These are phyloP conservation scores for Phytophthora capsici DNA, from an alignment of 352 stramenopile genomes.

Conservation along the genomic window DNA sequence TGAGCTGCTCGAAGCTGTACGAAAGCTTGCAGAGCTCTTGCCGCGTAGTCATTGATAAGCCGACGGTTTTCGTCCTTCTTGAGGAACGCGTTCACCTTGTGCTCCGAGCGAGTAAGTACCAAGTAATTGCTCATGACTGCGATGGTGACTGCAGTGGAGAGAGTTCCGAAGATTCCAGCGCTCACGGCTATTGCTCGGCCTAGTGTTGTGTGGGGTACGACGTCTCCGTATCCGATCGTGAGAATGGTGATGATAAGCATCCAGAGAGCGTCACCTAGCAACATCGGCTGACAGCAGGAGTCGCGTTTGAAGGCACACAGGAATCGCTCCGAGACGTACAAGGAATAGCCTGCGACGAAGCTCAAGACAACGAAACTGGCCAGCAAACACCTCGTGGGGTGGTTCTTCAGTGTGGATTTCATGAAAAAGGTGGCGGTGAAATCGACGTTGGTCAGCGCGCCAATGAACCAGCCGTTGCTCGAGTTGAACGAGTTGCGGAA, in stretches of 20 bases:
- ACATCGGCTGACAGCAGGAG: constrained; percentile 65
- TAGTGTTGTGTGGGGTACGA: constrained; percentile 57
- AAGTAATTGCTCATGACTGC: constrained; percentile 80
- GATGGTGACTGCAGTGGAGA: constrained; percentile 76
- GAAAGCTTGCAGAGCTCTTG: constrained; percentile 66
- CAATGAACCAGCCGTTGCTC: constrained; percentile 85
- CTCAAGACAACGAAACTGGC: constrained; percentile 50
- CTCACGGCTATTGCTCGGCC: constrained; percentile 60
- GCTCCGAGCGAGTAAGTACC: constrained; percentile 75
- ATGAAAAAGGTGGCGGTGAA: constrained; percentile 77
- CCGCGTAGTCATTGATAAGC: constrained; percentile 66
- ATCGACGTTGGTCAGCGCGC: constrained; percentile 79
- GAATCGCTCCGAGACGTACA: constrained; percentile 78
- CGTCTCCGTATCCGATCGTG: constrained; percentile 77
- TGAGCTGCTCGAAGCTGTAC: constrained; percentile 60
- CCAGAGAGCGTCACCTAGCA: constrained; percentile 63
- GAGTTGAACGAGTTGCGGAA: constrained; percentile 80
- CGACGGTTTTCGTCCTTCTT: constrained; percentile 74
- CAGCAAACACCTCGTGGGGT: constrained; percentile 58
- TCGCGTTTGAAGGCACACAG: constrained; percentile 63
- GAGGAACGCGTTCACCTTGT: constrained; percentile 84
- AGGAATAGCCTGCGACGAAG: constrained; percentile 54
- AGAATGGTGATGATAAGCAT: constrained; percentile 76
- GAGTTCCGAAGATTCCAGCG: constrained; percentile 57
- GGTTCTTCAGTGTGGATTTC: constrained; percentile 79